Evolutionary conservation across 2,329 filamentous ascomycete genomes (phyloP).

Genomic region (Colletotrichum karsti): DNA sequence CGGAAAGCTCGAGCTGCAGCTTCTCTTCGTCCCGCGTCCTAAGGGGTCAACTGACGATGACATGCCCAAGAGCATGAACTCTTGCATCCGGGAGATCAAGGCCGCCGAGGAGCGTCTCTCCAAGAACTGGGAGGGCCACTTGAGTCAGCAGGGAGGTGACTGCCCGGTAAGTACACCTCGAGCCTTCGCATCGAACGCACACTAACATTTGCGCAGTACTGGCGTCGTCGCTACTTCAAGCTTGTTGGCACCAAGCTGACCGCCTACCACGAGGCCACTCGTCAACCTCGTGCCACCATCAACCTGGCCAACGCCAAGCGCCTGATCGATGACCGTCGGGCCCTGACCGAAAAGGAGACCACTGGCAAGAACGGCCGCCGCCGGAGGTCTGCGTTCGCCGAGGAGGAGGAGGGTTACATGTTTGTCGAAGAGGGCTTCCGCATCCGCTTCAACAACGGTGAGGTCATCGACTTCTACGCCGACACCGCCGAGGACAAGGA

Average conservation of each 20-base stretch:
- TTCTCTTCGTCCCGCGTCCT: slow-evolving; percentile 93
- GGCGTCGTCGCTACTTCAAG: slow-evolving; percentile 98
- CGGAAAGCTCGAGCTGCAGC: slow-evolving; percentile 91
- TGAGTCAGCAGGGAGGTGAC: slow-evolving; percentile 97
- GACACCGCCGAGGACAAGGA: slow-evolving; percentile 90
- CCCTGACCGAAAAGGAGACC: slow-evolving; percentile 85
- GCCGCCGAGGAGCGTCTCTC: slow-evolving; percentile 84
- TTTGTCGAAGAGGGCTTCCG: slow-evolving; percentile 99
- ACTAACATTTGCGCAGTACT: slow-evolving; percentile 73
- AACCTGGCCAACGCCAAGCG: slow-evolving; percentile 93
- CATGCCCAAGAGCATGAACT: slow-evolving; percentile 99
- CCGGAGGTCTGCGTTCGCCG: slow-evolving; percentile 93
- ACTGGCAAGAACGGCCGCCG: slow-evolving; percentile 80
- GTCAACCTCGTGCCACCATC: slow-evolving; percentile 95
- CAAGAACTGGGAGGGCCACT: slow-evolving; percentile 83
- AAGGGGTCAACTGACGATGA: slow-evolving; percentile 89
- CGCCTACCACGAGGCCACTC: slow-evolving; percentile 93
- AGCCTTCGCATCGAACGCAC: background rate
- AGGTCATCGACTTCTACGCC: slow-evolving; percentile 98
- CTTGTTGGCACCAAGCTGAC: slow-evolving; percentile 90
- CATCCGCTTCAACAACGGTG: slow-evolving; percentile 97
- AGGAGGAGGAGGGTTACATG: slow-evolving; percentile 99
- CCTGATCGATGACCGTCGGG: slow-evolving; percentile 89
- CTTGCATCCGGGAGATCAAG: slow-evolving; percentile 91
- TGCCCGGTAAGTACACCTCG: slow-evolving; percentile 79